Evolutionary conservation across 768 basidiomycete species (phyloP).

Genomic region (Leucocoprinus leucothites): DNA sequence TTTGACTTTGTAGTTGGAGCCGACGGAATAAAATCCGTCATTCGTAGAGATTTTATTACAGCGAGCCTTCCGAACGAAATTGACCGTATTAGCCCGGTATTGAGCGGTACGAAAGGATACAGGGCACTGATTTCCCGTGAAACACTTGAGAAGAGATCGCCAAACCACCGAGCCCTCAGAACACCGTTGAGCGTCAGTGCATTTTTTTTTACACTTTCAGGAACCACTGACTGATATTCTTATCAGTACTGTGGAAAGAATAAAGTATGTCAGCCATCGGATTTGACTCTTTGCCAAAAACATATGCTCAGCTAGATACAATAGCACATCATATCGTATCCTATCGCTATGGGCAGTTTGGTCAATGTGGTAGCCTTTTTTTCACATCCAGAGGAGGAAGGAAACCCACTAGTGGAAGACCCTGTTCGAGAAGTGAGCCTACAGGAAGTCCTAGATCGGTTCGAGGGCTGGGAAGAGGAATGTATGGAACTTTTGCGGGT

Average conservation of each 20-base stretch:
- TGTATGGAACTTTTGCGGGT: constrained; percentile 27
- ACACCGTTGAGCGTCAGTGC: constrained; percentile 21
- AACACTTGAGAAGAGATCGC: constrained; percentile 22
- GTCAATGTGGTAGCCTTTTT: constrained; percentile 33
- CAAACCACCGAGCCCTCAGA: constrained; percentile 19
- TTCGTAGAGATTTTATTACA: constrained; percentile 23
- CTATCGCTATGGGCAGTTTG: constrained; percentile 30
- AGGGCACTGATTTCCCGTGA: constrained; percentile 33
- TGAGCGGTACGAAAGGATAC: constrained; percentile 40
- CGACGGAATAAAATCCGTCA: constrained; percentile 34
- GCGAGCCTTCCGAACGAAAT: constrained; percentile 13
- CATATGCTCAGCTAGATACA: not conserved
- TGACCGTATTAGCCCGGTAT: constrained; percentile 27
- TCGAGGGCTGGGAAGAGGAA: constrained; percentile 35
- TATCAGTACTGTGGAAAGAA: constrained; percentile 29
- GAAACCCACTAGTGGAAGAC: constrained; percentile 27
- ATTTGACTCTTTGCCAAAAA: constrained; percentile 14
- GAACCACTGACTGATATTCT: not conserved
- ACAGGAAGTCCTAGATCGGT: constrained; percentile 30
- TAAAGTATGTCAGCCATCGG: constrained; percentile 18
- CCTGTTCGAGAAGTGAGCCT: constrained; percentile 24
- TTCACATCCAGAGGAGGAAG: constrained; percentile 24
- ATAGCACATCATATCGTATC: constrained; percentile 39
- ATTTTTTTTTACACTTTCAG: not conserved
- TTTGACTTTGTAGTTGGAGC: constrained; percentile 48